These are phyloP conservation scores for Rhodamnia rubescens DNA, from an alignment of 345 rosid species.

Conservation along the genomic window DNA sequence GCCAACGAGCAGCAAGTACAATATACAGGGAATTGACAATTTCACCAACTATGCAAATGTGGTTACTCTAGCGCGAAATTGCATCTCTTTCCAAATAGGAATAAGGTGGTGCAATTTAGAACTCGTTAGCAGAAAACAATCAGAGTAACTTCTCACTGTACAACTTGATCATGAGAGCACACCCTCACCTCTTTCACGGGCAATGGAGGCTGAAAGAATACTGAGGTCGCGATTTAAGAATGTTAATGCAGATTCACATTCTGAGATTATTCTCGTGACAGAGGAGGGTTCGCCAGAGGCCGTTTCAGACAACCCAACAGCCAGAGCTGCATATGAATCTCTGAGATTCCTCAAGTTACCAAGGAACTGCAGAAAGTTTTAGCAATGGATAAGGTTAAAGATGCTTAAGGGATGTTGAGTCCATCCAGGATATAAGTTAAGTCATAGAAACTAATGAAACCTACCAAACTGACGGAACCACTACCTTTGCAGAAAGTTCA, in stretches of 20 bases:
- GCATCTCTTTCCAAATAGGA: not conserved
- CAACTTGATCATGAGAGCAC: constrained; percentile 8
- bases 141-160: not conserved
- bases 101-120: not conserved
- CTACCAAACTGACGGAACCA: not conserved
- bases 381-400: not conserved
- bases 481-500: not conserved
- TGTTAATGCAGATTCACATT: constrained; percentile 79
- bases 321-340: constrained; percentile 91
- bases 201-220: constrained; percentile 79
- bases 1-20: not conserved
- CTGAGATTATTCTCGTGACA: constrained; percentile 79
- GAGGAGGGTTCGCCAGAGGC: constrained; percentile 80
- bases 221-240: constrained; percentile 83
- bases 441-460: not conserved
- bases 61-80: not conserved
- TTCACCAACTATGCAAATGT: not conserved
- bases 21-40: not conserved
- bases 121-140: not conserved
- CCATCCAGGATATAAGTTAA: not conserved
- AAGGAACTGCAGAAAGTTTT: constrained; percentile 49
- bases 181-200: constrained; percentile 53
- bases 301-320: constrained; percentile 77
- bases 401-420: not conserved
- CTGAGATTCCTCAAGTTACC: constrained; percentile 93